Conservation (phyloP, 2,329 filamentous ascomycete genomes). For the Colletotrichum australisinense region DNA sequence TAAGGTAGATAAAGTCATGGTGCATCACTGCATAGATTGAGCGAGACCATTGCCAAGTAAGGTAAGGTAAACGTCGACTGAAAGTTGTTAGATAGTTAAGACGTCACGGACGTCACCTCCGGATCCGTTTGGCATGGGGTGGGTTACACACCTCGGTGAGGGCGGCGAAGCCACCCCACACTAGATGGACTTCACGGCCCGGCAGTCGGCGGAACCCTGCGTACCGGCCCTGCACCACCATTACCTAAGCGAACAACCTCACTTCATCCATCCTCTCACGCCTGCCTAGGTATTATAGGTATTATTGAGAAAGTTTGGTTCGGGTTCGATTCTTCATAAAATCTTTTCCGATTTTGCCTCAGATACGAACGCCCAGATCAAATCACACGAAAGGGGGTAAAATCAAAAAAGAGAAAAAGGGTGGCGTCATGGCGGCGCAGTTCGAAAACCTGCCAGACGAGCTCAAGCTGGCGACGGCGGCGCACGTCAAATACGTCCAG, state of each 20-base stretch:
- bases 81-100: neutral
- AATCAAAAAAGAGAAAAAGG: too few species aligned
- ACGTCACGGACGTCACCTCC: neutral
- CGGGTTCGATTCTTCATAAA: neutral
- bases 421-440: slow-evolving; percentile 45
- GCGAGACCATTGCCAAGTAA: neutral
- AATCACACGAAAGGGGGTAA: too few species aligned
- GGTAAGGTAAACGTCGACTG: too few species aligned
- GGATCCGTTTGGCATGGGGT: neutral
- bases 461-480: slow-evolving; percentile 60
- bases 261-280: neutral
- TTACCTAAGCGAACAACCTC: slow-evolving; percentile 35
- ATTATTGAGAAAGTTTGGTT: neutral
- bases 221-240: neutral
- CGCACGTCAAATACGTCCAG: slow-evolving; percentile 92
- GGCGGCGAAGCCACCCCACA: neutral
- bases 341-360: neutral
- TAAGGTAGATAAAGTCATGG: neutral
- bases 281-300: neutral
- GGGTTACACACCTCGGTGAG: neutral
- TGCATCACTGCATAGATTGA: neutral
- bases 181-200: neutral
- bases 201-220: slow-evolving; percentile 29
- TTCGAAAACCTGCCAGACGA: slow-evolving; percentile 52
- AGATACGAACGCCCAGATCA: too few species aligned